These are phyloP conservation scores for Metschnikowia cubensis DNA, from an alignment of 805 yeast genomes.

Conservation along the genomic window DNA sequence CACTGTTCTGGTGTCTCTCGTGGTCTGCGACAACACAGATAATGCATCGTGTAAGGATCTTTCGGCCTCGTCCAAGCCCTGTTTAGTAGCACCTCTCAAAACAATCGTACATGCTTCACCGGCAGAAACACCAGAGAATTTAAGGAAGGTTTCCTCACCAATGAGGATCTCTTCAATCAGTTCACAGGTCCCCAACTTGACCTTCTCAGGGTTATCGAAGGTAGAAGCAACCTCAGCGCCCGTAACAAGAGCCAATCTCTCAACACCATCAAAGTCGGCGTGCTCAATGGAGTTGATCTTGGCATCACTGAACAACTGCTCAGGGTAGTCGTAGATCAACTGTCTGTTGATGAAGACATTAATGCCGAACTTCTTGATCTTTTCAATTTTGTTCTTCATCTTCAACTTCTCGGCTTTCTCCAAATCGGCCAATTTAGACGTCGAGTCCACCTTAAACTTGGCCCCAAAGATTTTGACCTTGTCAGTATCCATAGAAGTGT, in stretches of 20 bases:
- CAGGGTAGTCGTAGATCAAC: constrained; percentile 96
- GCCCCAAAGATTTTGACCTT: constrained; percentile 98
- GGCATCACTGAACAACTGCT: constrained; percentile 85
- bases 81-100: constrained; percentile 57
- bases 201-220: constrained; percentile 86
- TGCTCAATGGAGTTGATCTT: constrained; percentile 92
- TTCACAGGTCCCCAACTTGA: constrained; percentile 84
- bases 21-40: constrained; percentile 92
- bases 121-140: constrained; percentile 91
- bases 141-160: constrained; percentile 88
- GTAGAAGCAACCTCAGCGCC: constrained; percentile 98
- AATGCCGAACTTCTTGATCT: constrained; percentile 81
- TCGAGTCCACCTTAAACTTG: constrained; percentile 92
- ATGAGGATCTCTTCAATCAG: constrained; percentile 85
- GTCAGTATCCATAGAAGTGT: constrained; percentile 95
- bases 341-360: constrained; percentile 94
- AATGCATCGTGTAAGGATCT: constrained; percentile 84
- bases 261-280: constrained; percentile 97
- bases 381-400: constrained; percentile 85
- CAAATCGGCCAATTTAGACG: constrained; percentile 87
- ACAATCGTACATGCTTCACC: constrained; percentile 97
- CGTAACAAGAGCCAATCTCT: constrained; percentile 90
- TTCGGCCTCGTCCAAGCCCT: constrained; percentile 46
- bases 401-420: constrained; percentile 92
- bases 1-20: constrained; percentile 85